Base-by-base conservation (phyloP, 2,329 filamentous ascomycete species). In the Coniella vitis region DNA sequence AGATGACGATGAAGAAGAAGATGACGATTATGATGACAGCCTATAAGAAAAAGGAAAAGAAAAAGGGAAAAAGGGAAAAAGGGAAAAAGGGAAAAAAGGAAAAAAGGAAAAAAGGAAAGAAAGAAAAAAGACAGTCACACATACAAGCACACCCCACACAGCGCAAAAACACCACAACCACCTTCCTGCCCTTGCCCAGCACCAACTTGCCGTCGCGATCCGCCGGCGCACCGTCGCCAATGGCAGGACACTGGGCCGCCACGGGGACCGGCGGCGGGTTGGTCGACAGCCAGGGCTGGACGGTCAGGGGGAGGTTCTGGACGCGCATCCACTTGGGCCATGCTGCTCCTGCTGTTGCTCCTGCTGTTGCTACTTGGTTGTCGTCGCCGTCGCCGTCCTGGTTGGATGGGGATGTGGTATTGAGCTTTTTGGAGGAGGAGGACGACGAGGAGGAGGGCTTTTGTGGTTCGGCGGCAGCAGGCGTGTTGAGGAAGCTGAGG, bases 111-210 rank as follows among this genome's bases (percentile, higher is more conserved):
- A 3, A 12, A 4, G 35, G n/a, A 16, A 37, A 17, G n/a, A 16
- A 13, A 29, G 10, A 29, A 29, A 29, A 29, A 29, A 29, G 5
- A n/a, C 32, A 17, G 8, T 16, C 1, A 20, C 8, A 67, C 73
- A 54, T 67, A 78, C 75, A 78, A 7, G 75, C 75, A 60, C 75
- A 78, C 7, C 75, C 75, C 12, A 77, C 74, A 45, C 75, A 79
- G 9, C 75, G 71, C 47, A 78, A 55, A 56, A 79, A 78, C 17
- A 78, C 70, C 9, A 78, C 65, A 14, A 78, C 57, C 2, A 70
- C 66, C 12, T 66, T 69, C 45, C 61, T 66, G 1, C 73, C 72
- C n/a, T 66, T 63, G 12, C 51, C 51, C 13, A 53, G 31, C 7
- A 60, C 58, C 35, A 78, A 59, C 56, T 67, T 68, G 25, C 68